Evolutionary conservation across 805 yeast species (phyloP).

Genomic region (Metschnikowia vanudenii): DNA sequence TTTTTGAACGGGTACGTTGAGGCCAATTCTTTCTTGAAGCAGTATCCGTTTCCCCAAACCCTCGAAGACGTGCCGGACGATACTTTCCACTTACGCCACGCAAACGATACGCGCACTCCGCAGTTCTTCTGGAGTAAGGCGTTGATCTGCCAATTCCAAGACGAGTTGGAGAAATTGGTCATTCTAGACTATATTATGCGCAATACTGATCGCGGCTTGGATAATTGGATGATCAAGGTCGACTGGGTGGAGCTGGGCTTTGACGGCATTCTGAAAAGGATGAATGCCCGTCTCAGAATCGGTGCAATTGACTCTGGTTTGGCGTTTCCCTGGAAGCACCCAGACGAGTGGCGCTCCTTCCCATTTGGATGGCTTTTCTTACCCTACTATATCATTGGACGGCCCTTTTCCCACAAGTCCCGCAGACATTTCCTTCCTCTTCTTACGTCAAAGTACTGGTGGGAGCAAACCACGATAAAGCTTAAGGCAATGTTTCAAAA

Average conservation of each 20-base stretch:
- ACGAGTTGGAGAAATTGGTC: constrained; percentile 66
- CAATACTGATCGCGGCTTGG: constrained; percentile 72
- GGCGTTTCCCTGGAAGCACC: constrained; percentile 79
- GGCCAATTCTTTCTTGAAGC: constrained; percentile 57
- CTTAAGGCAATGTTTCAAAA: constrained; percentile 49
- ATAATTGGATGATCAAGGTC: constrained; percentile 73
- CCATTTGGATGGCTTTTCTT: constrained; percentile 78
- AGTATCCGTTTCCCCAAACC: constrained; percentile 53
- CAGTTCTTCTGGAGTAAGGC: constrained; percentile 54
- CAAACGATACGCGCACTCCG: constrained; percentile 9
- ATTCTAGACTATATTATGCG: constrained; percentile 70
- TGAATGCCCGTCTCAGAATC: constrained; percentile 35
- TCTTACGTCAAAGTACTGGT: constrained; percentile 63
- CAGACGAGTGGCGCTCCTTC: constrained; percentile 77
- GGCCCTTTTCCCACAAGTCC: constrained; percentile 59
- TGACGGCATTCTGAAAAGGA: constrained; percentile 9
- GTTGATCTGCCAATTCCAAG: constrained; percentile 49
- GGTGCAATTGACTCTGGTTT: constrained; percentile 79
- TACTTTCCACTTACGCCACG: constrained; percentile 7
- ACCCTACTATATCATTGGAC: constrained; percentile 62
- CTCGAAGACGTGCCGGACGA: constrained; percentile 16
- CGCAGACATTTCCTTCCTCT: constrained; percentile 56
- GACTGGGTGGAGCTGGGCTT: constrained; percentile 35
- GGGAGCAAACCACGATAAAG: constrained; percentile 57
- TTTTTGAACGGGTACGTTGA: constrained; percentile 57